Evolutionary conservation across 225 moss, liverwort and hornwort species (phyloP).

Genomic region (Bryoerythrophyllum caledonicum): DNA sequence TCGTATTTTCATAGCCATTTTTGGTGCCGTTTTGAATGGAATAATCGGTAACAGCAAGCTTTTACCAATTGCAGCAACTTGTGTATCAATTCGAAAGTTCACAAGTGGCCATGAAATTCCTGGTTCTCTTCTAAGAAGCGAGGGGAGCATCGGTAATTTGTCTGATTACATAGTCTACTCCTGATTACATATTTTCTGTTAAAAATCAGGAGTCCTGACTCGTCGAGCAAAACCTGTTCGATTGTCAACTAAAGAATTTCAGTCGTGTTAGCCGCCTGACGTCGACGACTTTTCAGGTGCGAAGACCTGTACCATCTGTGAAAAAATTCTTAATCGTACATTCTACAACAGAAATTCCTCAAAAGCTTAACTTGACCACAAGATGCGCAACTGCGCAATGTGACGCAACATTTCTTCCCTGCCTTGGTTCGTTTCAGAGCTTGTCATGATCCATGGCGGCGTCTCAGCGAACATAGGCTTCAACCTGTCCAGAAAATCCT

Average conservation of each 20-base stretch:
- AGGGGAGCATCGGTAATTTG: background rate
- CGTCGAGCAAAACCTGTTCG: background rate
- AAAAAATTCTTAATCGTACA: background rate
- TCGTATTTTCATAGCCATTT: background rate
- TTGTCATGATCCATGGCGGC: slow-evolving; percentile 98
- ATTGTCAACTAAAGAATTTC: background rate
- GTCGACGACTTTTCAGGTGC: background rate
- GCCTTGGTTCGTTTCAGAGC: slow-evolving; percentile 86
- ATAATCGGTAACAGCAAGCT: background rate
- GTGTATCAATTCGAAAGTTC: background rate
- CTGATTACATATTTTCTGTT: background rate
- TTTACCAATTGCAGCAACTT: background rate
- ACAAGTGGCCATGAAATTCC: too few species aligned
- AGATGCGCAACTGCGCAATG: slow-evolving; percentile 68
- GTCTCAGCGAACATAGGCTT: slow-evolving; percentile 67
- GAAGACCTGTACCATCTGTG: background rate
- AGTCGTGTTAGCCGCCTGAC: slow-evolving; percentile 2
- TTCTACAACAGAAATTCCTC: background rate
- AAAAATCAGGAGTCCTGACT: background rate
- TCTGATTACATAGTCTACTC: background rate
- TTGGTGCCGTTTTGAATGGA: background rate
- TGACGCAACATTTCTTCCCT: slow-evolving; percentile 88
- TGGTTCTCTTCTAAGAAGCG: background rate
- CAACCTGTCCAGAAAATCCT: slow-evolving; percentile 69
- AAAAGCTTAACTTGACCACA: slow-evolving; percentile 59